phyloP scores from a whole-genome alignment of 2,329 filamentous ascomycete genomes.

The Penicillium brevicompactum region DNA sequence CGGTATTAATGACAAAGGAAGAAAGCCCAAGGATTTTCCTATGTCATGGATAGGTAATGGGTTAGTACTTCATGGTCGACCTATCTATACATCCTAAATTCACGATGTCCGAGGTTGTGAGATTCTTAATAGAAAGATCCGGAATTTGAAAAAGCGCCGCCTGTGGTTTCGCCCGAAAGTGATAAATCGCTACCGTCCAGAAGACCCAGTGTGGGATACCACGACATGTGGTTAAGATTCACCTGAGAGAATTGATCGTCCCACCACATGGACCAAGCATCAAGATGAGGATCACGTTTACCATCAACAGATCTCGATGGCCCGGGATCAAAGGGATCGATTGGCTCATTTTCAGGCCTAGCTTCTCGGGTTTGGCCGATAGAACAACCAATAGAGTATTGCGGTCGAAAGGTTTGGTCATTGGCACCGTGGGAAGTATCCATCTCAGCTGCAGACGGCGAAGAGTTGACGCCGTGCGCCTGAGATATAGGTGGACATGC shows the following conservation, averaged over 20 bases:
- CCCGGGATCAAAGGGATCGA: background rate
- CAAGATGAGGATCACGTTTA: background rate
- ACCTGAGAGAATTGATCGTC: conserved; percentile 2
- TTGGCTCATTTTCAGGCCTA: background rate
- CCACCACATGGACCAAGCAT: background rate
- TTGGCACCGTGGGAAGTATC: too few relatives aligned
- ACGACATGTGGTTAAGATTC: conserved; percentile 4
- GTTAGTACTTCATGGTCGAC: too few relatives aligned
- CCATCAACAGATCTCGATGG: background rate
- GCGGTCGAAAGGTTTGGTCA: too few relatives aligned
- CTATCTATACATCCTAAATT: too few relatives aligned
- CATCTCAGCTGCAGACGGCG: too few relatives aligned
- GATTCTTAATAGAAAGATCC: background rate
- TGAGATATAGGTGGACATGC: background rate
- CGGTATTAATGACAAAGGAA: too few relatives aligned
- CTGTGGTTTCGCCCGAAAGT: background rate
- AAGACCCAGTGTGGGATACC: conserved; percentile 1
- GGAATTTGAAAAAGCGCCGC: background rate
- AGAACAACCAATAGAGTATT: too few relatives aligned
- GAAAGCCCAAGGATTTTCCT: too few relatives aligned
- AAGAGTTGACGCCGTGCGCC: background rate
- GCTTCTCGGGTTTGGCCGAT: too few relatives aligned
- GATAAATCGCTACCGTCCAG: background rate
- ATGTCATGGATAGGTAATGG: too few relatives aligned
- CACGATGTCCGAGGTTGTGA: too few relatives aligned